phyloP scores from a whole-genome alignment of 805 yeast species.

The Lachancea fermentati region DNA sequence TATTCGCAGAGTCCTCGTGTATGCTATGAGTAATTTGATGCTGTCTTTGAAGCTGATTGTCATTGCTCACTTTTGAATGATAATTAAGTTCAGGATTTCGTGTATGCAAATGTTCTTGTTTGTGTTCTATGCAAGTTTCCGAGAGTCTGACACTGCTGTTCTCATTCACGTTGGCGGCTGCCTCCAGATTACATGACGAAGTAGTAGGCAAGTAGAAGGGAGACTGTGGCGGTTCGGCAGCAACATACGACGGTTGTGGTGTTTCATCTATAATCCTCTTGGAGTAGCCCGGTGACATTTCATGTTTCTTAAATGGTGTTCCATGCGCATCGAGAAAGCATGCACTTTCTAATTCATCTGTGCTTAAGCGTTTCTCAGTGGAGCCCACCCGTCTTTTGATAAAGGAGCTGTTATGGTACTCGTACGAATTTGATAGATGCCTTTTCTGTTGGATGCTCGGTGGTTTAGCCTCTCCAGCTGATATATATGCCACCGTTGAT shows the following conservation, averaged over 20 bases:
- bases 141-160: slow-evolving; percentile 9
- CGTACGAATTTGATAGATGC: slow-evolving; percentile 21
- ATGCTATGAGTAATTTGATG: neutral
- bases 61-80: neutral
- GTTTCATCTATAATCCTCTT: slow-evolving; percentile 7
- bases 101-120: slow-evolving; percentile 1
- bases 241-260: slow-evolving; percentile 8
- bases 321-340: neutral
- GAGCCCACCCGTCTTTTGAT: slow-evolving; percentile 20
- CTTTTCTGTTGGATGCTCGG: slow-evolving; percentile 20
- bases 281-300: slow-evolving; percentile 8
- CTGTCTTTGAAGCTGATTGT: neutral
- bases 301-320: neutral
- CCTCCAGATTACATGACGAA: slow-evolving; percentile 10
- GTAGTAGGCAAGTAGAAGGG: slow-evolving; percentile 15
- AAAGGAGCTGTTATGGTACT: slow-evolving; percentile 11
- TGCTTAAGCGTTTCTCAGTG: neutral
- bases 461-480: slow-evolving; percentile 2
- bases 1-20: slow-evolving; percentile 1
- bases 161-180: slow-evolving; percentile 10
- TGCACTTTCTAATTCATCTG: neutral
- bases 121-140: slow-evolving; percentile 5
- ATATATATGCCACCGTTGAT: neutral
- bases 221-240: slow-evolving; percentile 13
- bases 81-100: neutral